Base-by-base conservation (phyloP, 495 filamentous ascomycete species). In the Xylaria palmicola region DNA sequence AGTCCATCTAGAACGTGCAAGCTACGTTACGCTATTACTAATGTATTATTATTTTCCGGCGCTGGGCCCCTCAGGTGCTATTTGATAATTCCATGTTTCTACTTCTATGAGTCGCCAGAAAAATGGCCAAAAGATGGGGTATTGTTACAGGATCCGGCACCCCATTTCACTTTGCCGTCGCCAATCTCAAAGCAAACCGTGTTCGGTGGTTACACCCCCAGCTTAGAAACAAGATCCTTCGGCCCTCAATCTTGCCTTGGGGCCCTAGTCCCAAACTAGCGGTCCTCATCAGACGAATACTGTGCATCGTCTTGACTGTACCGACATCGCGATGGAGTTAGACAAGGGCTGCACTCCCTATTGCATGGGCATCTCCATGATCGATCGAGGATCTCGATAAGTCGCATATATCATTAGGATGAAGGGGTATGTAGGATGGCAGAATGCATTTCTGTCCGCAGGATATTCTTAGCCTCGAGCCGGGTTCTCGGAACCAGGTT, bases 371-470 rank as follows among this genome's bases (percentile, higher is more conserved):
- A 59, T 50, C 55, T 57, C 2, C 19, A 58, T 58, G 27, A 58
- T 58, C 55, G 55, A 58, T 39, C 55, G 30, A 58, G 30, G 29
- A 48, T 59, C 56, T 49, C 19, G 32, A 39, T 29, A 49, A 19
- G 24, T 58, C 24, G 32, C 22, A 22, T 50, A 22, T 30, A 30
- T 29, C 7, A 50, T 41, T 56, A 56, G 53, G 32, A 50, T n/a
- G n/a, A n/a, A 41, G 7, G 44, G n/a, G 10, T 12, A 20, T 5
- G 13, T 9, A 1, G 4, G 30, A 10, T 6, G 20, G 51, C 10
- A n/a, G 24, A n/a, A n/a, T 30, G 22, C 17, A 24, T 60, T 51
- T 26, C 45, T 29, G 45, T 34, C 26, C 9, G 20, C 7, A 24
- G 15, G 20, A 51, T 17, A 5, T 13, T 13, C 6, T 4, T 34